Evolutionary conservation across 495 filamentous ascomycete genomes (phyloP), one percentile per base, ranked within the genome.

Genomic region (Xeromyces bisporus): DNA sequence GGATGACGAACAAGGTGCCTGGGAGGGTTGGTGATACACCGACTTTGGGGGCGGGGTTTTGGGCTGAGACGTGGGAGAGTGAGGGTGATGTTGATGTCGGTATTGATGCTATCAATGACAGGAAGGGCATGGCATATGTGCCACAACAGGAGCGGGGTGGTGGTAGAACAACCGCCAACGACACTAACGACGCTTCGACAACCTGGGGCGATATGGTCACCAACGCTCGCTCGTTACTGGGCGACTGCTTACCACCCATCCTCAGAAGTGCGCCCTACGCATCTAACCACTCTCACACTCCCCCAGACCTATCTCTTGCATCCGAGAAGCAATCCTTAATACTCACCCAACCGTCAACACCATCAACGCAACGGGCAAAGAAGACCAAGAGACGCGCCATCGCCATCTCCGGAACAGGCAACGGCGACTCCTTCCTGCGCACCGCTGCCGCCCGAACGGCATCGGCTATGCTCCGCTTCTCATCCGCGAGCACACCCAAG

Each of bases 11-110:
- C 42, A 93, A 93, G 56, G 46, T 85, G 16, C 77, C 79, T 0
- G 82, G 82, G 1, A 58, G 83, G 8, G 77, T 93, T 36, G 86
- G 86, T 0, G 86, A 93, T 50, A 93, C 85, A 3, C 84, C 85
- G 1, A 79, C 77, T 0, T 58, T 85, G 9, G 85, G 86, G 2
- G 80, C 84, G 2, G 84, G 84, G 6, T 92, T 84, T 45, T 92
- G 83, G 82, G 83, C 83, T 0, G 84, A 91, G 51, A 67, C 81
- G 32, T 91, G 79, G 77, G 56, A 56, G 24, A n/a, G 10, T 16
- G 67, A 70, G 34, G 33, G 48, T 12, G 15, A 25, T 18, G 24
- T 16, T 21, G 32, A 7, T 15, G 25, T 15, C 3, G 14, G 13
- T 7, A 13, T 7, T 2, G 14, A 14, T 8, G 14, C 4, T 15